Conservation (phyloP, 371 early-diverging fungal species). For the Apophysomyces variabilis region DNA sequence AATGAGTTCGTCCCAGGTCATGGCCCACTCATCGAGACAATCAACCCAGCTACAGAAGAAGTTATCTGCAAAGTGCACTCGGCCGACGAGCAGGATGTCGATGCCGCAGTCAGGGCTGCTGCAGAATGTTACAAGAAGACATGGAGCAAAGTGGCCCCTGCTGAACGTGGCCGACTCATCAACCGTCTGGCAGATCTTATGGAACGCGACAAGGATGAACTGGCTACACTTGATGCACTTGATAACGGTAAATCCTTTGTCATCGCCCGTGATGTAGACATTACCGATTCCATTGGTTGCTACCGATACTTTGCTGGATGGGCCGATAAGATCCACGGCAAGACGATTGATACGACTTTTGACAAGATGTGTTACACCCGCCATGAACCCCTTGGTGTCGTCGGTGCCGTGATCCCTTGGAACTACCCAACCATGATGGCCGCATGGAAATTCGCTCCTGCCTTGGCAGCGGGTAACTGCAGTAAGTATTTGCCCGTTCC, state of each 20-base stretch:
- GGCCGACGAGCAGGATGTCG: slow-evolving; percentile 74
- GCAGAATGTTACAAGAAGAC: slow-evolving; percentile 65
- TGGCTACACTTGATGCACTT: slow-evolving; percentile 82
- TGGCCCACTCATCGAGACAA: slow-evolving; percentile 56
- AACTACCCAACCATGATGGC: slow-evolving; percentile 56
- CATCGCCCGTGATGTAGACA: slow-evolving; percentile 68
- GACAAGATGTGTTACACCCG: slow-evolving; percentile 69
- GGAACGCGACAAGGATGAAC: slow-evolving; percentile 67
- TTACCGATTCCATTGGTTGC: slow-evolving; percentile 66
- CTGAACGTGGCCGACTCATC: slow-evolving; percentile 45
- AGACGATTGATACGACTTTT: slow-evolving; percentile 42
- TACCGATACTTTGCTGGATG: slow-evolving; percentile 84
- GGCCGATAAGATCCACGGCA: slow-evolving; percentile 73
- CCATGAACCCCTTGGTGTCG: slow-evolving; percentile 81
- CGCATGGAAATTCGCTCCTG: slow-evolving; percentile 88
- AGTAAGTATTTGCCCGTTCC: slow-evolving; percentile 34
- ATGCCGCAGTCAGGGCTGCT: slow-evolving; percentile 79
- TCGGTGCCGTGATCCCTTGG: slow-evolving; percentile 75
- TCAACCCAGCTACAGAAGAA: slow-evolving; percentile 77
- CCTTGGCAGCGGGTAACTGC: slow-evolving; percentile 74
- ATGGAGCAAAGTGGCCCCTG: slow-evolving; percentile 69
- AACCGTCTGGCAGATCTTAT: slow-evolving; percentile 76
- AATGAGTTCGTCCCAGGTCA: slow-evolving; percentile 73
- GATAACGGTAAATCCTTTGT: slow-evolving; percentile 87
- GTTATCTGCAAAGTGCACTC: slow-evolving; percentile 76